A percentile compares a stretch with the other conserved stretches of the same genome.
These are phyloP conservation scores for Parathielavia hyrcaniae DNA, from an alignment of 495 filamentous ascomycete species.

Conservation along the genomic window DNA sequence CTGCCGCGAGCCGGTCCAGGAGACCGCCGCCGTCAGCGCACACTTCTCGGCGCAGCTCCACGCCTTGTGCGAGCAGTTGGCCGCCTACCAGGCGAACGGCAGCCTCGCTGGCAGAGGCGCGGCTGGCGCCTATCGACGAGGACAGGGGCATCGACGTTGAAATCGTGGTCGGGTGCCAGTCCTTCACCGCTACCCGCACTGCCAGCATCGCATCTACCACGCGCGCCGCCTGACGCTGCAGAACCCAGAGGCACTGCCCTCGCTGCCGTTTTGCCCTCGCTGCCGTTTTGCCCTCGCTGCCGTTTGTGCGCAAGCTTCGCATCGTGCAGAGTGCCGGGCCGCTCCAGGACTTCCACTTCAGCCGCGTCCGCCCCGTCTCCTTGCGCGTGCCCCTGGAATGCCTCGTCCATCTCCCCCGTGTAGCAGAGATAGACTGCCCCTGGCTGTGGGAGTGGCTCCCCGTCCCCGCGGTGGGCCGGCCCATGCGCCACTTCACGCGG, in stretches of 20 bases:
- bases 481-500: slow-evolving; percentile 21
- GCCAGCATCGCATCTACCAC: slow-evolving; percentile 25
- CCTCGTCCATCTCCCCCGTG: slow-evolving; percentile 18
- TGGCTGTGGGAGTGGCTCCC: slow-evolving; percentile 28
- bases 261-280: slow-evolving; percentile 13
- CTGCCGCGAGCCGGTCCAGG: slow-evolving; percentile 1
- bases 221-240: slow-evolving; percentile 23
- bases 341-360: not conserved
- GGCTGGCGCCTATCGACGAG: slow-evolving; percentile 2
- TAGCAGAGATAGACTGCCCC: slow-evolving; percentile 22
- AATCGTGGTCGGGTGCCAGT: slow-evolving; percentile 9
- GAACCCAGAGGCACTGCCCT: slow-evolving; percentile 17
- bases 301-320: slow-evolving; percentile 18
- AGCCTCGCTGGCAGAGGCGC: not conserved
- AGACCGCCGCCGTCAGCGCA: not conserved
- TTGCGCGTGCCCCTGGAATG: slow-evolving; percentile 15
- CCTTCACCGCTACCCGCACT: slow-evolving; percentile 22
- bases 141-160: not conserved
- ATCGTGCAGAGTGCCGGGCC: not conserved
- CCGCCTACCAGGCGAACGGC: slow-evolving; percentile 4
- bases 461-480: slow-evolving; percentile 12
- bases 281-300: slow-evolving; percentile 20
- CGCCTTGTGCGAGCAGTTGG: slow-evolving; percentile 4
- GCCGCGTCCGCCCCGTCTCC: not conserved
- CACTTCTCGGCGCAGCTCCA: slow-evolving; percentile 4